phyloP scores from a whole-genome alignment of 805 yeast species.

The Teunomyces gatunensis region DNA sequence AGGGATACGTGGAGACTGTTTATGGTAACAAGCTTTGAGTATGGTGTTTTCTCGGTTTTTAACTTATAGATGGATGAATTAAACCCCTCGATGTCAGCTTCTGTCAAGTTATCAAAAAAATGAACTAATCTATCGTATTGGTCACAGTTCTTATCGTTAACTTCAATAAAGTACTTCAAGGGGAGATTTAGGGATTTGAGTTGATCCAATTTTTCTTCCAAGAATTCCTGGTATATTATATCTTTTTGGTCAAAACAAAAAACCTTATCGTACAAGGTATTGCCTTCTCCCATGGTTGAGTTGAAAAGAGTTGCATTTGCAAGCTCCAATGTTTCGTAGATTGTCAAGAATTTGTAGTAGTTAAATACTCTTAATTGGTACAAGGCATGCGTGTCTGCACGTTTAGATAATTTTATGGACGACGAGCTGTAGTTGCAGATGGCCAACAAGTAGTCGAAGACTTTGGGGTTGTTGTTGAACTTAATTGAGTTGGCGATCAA shows the following conservation, averaged over 20 bases:
- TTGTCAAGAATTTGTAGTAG: constrained; percentile 37
- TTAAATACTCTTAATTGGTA: constrained; percentile 40
- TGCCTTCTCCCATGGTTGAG: constrained; percentile 26
- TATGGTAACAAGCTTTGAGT: constrained; percentile 27
- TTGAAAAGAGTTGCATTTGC: constrained; percentile 32
- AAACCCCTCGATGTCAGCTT: constrained; percentile 17
- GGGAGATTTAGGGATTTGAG: constrained; percentile 27
- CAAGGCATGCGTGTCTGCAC: constrained; percentile 37
- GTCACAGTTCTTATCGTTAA: constrained; percentile 5
- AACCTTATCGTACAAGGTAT: constrained; percentile 36
- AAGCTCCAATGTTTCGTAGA: constrained; percentile 30
- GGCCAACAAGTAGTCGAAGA: constrained; percentile 40
- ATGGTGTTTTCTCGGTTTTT: constrained; percentile 26
- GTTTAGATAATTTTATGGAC: constrained; percentile 33
- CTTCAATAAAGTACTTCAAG: constrained; percentile 29
- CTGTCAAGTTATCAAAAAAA: constrained; percentile 16
- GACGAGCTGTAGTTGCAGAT: constrained; percentile 39
- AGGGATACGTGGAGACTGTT: constrained; percentile 33
- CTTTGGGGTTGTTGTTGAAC: constrained; percentile 27
- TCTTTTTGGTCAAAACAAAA: constrained; percentile 40
- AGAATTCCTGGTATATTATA: constrained; percentile 32
- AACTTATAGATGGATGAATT: constrained; percentile 17
- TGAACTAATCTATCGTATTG: constrained; percentile 9
- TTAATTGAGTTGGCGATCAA: constrained; percentile 28
- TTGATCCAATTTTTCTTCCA: constrained; percentile 30